Percentiles rank a stretch among this genome's conserved stretches.
Conservation (phyloP, 352 stramenopile species). For the Phytophthora cajani region DNA sequence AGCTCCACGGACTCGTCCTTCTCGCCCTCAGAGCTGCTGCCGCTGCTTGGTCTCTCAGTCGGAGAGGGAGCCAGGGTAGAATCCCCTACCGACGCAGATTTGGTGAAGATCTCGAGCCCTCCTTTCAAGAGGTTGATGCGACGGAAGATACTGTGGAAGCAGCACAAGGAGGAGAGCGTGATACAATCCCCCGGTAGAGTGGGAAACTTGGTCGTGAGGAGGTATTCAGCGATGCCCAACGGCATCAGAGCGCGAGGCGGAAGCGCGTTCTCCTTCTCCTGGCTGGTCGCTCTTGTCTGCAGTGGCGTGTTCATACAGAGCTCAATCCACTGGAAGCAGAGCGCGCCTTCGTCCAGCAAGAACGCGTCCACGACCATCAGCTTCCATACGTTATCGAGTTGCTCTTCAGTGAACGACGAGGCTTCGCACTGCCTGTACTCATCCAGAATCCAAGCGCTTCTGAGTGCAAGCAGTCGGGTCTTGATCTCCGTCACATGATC, state of each 20-base stretch:
- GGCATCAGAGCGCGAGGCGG: conserved; percentile 28
- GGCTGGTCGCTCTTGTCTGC: background rate
- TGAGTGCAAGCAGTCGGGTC: conserved; percentile 62
- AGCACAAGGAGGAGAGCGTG: conserved; percentile 56
- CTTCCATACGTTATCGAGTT: conserved; percentile 56
- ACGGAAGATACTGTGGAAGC: conserved; percentile 77
- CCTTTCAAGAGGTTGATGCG: conserved; percentile 56
- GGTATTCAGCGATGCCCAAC: conserved; percentile 30
- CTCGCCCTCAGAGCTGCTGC: conserved; percentile 15
- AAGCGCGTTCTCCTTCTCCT: background rate
- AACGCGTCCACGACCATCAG: conserved; percentile 45
- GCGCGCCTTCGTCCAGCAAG: conserved; percentile 51
- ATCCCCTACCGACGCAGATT: background rate
- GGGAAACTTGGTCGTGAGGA: conserved; percentile 56
- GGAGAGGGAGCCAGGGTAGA: conserved; percentile 10
- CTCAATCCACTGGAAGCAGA: conserved; percentile 83
- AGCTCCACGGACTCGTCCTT: conserved; percentile 42
- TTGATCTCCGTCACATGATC: conserved; percentile 46
- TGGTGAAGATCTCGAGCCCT: conserved; percentile 43
- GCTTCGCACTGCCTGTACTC: background rate
- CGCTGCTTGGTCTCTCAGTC: conserved; percentile 15
- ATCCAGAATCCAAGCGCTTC: conserved; percentile 61
- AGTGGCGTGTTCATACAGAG: conserved; percentile 58
- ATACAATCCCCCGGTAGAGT: conserved; percentile 42
- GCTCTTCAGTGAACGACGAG: conserved; percentile 11